Base-by-base conservation (phyloP, 1,284 basidiomycete species). In the Tranzscheliella williamsii region DNA sequence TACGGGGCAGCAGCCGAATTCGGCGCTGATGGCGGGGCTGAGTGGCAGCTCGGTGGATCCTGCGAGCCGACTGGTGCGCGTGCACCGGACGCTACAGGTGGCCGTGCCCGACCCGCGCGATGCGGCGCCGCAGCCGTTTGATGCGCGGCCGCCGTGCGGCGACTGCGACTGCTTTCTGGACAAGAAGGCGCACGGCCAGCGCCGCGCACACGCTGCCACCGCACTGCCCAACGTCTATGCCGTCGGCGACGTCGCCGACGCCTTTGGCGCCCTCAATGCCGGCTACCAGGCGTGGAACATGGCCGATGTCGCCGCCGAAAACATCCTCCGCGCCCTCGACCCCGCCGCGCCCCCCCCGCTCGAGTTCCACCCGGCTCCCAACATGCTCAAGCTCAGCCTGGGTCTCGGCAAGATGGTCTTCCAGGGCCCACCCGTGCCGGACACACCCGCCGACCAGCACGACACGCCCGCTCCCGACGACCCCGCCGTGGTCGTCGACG, bases 151-250 rank as follows among this genome's bases (percentile, higher is more conserved):
- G 4, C 72, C 73, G 3, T 77, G 75, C 39, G 71, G 70, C 23
- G 73, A 75, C 42, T 77, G 75, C 49, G 75, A 75, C 45, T 77
- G 75, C 34, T 75, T 76, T 52, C 51, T 73, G 17, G 75, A 76
- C 45, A 73, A 75, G 45, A 75, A 75, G 45, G 55, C 67, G 1
- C 22, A 52, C 36, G 22, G 30, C n/a, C 41, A 40, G 4, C 51
- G 55, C 24, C 37, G 52, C 29, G 37, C 39, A 4, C 61, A 64
- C 26, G 31, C 17, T 24, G 41, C 53, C 6, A 51, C 50, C 15
- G 50, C 42, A 42, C 50, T 70, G 20, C 32, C 38, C 26, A 68
- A 76, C 41, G 61, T 76, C 16, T 77, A 76, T 37, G 75, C 73
- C 1, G 75, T 77, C 23, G 75, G 75, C 26, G 75, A 77, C 38